Base-by-base conservation (phyloP, 2,329 filamentous ascomycete species). In the Incumbomyces delicatus region DNA sequence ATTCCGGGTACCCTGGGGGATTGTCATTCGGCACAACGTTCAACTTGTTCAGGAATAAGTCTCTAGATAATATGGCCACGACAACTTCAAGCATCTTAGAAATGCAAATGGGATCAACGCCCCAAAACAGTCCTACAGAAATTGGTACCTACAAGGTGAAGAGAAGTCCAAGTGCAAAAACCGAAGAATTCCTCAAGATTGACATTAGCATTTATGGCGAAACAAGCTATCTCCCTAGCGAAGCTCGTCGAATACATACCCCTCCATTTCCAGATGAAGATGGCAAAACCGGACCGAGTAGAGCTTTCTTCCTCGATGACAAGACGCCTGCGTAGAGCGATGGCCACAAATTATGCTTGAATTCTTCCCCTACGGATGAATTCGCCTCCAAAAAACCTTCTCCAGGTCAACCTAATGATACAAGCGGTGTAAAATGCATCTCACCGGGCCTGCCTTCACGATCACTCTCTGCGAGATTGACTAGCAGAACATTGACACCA, bases 261-360 rank as follows among this genome's bases (percentile, higher is more conserved):
- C 56, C 56, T n/a, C 55, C 53, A 6, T 44, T 53, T 1, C 53
- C 53, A 13, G 33, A 17, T 22, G 53, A 57, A 37, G 48, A 50
- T 36, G 50, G 49, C 12, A 39, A n/a, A 17, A 50, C 52, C 31
- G 49, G 49, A 2, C 44, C 34, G 17, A 50, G 46, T 45, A 41
- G 47, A 48, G 55, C 55, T 2, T 56, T 57, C 32, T 58, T 58
- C 44, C 57, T 58, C 40, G 54, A 58, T 40, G 56, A 57, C 46
- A 52, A 56, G 20, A 51, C 53, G 10, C 56, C 53, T 8, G 37
- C 46, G 36, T 33, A 37, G 12, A 8, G 17, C 22, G 30, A 36
- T 32, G 32, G 32, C 27, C 27, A 18, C 27, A 17, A 12, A 12
- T 11, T 16, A 13, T 16, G 10, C n/a, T 6, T 17, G 14, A 41